Evolutionary conservation across 164 flowering plant genomes (phyloP), one percentile per base, ranked within the genome.

Genomic region (Tetracentron sinense): DNA sequence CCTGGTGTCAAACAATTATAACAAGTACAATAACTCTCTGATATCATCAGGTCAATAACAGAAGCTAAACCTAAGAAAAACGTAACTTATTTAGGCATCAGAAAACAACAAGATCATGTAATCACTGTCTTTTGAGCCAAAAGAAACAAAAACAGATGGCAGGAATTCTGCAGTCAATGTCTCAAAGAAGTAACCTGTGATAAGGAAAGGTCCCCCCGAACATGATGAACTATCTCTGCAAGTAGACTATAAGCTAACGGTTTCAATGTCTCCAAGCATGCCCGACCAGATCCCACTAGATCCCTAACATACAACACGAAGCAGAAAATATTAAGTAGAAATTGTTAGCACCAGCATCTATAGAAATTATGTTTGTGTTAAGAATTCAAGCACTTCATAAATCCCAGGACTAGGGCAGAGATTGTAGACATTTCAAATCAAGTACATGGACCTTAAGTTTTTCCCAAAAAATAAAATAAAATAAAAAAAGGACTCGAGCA

Each of bases 161-260:
- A 49, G n/a, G 25, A 20, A 49, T 5, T 5, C 22, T 6, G 23
- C 2, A n/a, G 6, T 5, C 48, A 35, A 29, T 17, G 42, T 2
- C 42, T 33, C 2, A 31, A 35, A 53, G 27, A 29, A n/a, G 46
- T 58, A 28, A 94, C 98, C 99, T 95, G 99, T 46, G 96, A 68
- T 63, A 92, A 70, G 49, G 99, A 85, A 35, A 95, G 96, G 58
- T 95, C 96, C 38, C 67, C 79, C 28, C 97, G 81, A 69, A 95
- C 99, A 80, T 91, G 99, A 79, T 92, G 96, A 61, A 92, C 95
- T 79, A 95, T 88, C 76, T 95, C 99, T 21, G 99, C 99, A 66
- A 95, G 79, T 49, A 95, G 78, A 74, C 99, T 95, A 64, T 92
- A 95, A 52, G 99, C 99, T 79, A 95, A 72, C 51, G 99, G 99